Evolutionary conservation across 805 yeast genomes (phyloP), one percentile per base, ranked within the genome.

Genomic region (Teunomyces barrocoloradensis): DNA sequence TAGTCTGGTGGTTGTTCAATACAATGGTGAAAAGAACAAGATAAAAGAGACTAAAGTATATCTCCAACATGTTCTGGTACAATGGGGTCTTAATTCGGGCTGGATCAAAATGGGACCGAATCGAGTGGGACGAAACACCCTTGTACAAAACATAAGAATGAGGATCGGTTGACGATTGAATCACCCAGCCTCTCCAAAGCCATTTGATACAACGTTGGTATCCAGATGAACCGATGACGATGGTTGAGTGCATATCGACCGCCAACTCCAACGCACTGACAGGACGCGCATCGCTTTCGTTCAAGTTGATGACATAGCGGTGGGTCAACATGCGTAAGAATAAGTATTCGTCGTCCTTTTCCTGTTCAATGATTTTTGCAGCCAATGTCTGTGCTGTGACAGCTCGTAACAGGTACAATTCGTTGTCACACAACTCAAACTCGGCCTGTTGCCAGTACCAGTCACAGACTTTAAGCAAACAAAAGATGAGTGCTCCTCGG

Each of bases 141-240:
- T 75, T 78, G 63, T 85, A 88, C 47, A 84, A 59, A 21, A 80
- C 83, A 56, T 85, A 89, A 12, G 82, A 81, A 20, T 79, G 75
- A 5, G 94, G 88, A 59, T 88, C 89, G 11, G 63, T 64, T 10
- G 82, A 79, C 18, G 85, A 79, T 65, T 89, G 96, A 43, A 87
- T 76, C 52, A 89, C 87, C 96, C 96, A 88, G 25, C 97, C 97
- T 47, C 91, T 73, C 97, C 97, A 89, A 42, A 89, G 65, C 96
- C 96, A 89, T 54, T 84, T 82, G 58, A 89, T 77, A 68, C 96
- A 88, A 45, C 96, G 71, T 65, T 89, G 96, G 63, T 81, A 89
- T 0, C 96, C 96, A 6, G 85, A 71, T 0, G 95, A 81, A 2
- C 89, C 84, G 56, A 90, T 87, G 13, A 89, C 84, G 18, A 77